Evolutionary conservation across 176 grass and related monocot genomes (phyloP), one percentile per base, ranked within the genome.

Genomic region (Areca catechu): DNA sequence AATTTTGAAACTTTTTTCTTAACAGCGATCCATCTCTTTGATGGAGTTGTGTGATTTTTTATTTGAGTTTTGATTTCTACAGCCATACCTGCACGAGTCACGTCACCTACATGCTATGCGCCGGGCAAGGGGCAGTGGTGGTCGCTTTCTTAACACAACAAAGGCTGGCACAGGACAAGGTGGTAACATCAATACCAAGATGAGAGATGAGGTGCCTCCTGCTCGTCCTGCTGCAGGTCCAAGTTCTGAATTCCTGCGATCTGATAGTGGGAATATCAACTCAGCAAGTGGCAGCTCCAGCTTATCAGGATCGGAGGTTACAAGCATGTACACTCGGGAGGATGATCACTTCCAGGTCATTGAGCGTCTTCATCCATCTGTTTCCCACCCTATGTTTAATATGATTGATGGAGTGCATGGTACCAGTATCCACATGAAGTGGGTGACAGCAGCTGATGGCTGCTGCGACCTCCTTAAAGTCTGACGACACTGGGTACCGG

Each of bases 41-140:
- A 37, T 37, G 9, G 34, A 37, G 7, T 37, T 37, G 34, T 37
- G 5, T 37, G 34, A 43, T 43, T 12, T 2, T 12, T 43, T 0
- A 3, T 12, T 43, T 43, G 34, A 43, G 34, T 48, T 65, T 27
- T 16, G 23, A 52, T 5, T 52, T 12, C 4, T 29, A 27, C 80
- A 89, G 86, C 86, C 78, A 1, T 90, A 90, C 57, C 62, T 90
- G 15, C 86, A 90, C 37, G 78, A 90, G 60, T 90, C 82, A 6
- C 69, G 86, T 29, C 86, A 90, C 61, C 82, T 74, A 34, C 82
- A 85, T 74, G 82, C 86, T 20, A 67, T 85, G 59, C 82, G 82
- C 24, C 71, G 86, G 10, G 78, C 57, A 14, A 74, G 86, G n/a
- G 82, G 86, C 67, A 74, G 16, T 25, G 75, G 82, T 50, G 86